Evolutionary conservation across 768 basidiomycete species (phyloP).

Genomic region (Dentipellis sp.): DNA sequence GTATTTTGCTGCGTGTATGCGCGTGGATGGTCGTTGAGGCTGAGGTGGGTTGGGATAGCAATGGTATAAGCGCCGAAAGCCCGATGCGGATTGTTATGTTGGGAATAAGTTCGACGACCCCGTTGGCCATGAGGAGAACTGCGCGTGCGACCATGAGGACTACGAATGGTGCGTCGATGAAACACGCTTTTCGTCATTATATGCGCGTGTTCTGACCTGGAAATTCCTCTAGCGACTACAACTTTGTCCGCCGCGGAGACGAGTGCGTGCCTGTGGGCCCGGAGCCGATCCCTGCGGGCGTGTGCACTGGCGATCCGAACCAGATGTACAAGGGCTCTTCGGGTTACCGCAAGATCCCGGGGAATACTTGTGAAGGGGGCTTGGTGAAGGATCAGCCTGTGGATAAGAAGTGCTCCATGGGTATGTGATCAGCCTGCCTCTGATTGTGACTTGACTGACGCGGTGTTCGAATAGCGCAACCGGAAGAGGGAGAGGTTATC

Average conservation of each 20-base stretch:
- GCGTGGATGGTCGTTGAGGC: no score
- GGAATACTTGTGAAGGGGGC: constrained; percentile 70
- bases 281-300: constrained; percentile 74
- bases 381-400: constrained; percentile 58
- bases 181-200: neutral
- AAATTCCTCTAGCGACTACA: constrained; percentile 64
- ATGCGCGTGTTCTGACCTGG: neutral
- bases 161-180: constrained; percentile 72
- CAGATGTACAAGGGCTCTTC: constrained; percentile 80
- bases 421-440: constrained; percentile 25
- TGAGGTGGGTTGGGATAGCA: constrained; percentile 46
- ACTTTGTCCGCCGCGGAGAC: constrained; percentile 65
- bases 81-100: constrained; percentile 79
- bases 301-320: constrained; percentile 44
- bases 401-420: constrained; percentile 71
- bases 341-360: constrained; percentile 88
- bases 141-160: constrained; percentile 78
- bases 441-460: neutral
- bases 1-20: constrained; percentile 9
- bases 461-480: constrained; percentile 46
- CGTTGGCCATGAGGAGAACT: constrained; percentile 71
- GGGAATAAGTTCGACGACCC: constrained; percentile 87
- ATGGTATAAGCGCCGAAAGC: constrained; percentile 86
- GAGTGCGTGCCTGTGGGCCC: constrained; percentile 81
- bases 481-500: constrained; percentile 65